Evolutionary conservation across 164 flowering plant species (phyloP).

Genomic region (Akebia trifoliata): DNA sequence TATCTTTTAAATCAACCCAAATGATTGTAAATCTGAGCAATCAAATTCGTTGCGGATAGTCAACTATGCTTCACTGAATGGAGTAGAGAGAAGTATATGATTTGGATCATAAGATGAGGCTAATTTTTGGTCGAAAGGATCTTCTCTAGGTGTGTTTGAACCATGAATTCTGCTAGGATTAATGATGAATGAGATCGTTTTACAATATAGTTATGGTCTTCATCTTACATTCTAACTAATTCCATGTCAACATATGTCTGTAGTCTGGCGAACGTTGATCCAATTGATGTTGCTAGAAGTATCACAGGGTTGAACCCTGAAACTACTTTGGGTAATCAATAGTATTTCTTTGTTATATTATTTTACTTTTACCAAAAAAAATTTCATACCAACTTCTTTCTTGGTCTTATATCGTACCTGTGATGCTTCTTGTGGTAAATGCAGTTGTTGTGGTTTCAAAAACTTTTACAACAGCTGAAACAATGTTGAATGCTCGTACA

Average conservation of each 20-base stretch:
- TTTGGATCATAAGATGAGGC: neutral
- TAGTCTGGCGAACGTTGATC: slow-evolving; percentile 99
- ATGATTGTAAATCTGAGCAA: too few species aligned
- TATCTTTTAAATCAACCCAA: too few species aligned
- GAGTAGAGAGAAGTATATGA: neutral
- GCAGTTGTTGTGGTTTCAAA: slow-evolving; percentile 97
- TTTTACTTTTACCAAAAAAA: neutral
- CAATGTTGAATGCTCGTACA: slow-evolving; percentile 97
- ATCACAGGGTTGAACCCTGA: slow-evolving; percentile 84
- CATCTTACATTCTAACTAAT: slow-evolving; percentile 4
- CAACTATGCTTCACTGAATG: neutral
- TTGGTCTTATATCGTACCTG: slow-evolving; percentile 1
- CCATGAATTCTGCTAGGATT: neutral
- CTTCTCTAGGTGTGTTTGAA: too few species aligned
- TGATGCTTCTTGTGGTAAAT: slow-evolving; percentile 18
- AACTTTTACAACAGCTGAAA: slow-evolving; percentile 98
- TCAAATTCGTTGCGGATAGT: neutral
- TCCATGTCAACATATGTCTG: slow-evolving; percentile 4
- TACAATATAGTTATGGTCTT: neutral
- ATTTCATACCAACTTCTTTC: slow-evolving; percentile 1
- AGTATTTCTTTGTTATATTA: neutral
- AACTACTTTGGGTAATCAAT: slow-evolving; percentile 79
- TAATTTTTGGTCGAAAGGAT: neutral
- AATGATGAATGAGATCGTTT: neutral
- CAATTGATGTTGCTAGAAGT: slow-evolving; percentile 81